Evolutionary conservation across 805 yeast genomes (phyloP).

Genomic region (Candida odintsovae): DNA sequence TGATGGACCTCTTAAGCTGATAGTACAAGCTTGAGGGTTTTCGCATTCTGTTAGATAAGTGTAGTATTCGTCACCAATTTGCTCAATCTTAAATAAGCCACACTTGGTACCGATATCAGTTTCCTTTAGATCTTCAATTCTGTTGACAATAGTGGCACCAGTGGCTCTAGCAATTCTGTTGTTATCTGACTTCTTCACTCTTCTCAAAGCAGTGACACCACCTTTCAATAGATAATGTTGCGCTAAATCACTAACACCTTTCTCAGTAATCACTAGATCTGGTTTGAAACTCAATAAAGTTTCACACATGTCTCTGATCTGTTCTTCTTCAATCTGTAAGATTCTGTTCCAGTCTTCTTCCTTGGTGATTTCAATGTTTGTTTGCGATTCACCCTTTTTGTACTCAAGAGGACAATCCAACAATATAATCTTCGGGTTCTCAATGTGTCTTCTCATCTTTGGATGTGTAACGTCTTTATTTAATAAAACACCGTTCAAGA

Average conservation of each 20-base stretch:
- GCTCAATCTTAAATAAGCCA: conserved; percentile 87
- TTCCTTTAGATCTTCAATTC: conserved; percentile 91
- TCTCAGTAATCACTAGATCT: conserved; percentile 92
- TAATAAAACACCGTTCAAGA: conserved; percentile 84
- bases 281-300: conserved; percentile 82
- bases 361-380: conserved; percentile 93
- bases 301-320: conserved; percentile 82
- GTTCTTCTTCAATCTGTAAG: conserved; percentile 96
- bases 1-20: conserved; percentile 90
- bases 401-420: conserved; percentile 97
- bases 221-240: conserved; percentile 94
- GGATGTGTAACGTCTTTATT: conserved; percentile 99
- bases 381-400: conserved; percentile 98
- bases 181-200: conserved; percentile 93
- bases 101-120: conserved; percentile 84
- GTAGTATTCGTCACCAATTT: conserved; percentile 96
- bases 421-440: conserved; percentile 82
- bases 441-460: conserved; percentile 86
- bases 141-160: conserved; percentile 95
- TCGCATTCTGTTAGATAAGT: conserved; percentile 76
- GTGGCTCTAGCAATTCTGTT: conserved; percentile 96
- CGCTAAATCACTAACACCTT: conserved; percentile 96
- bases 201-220: conserved; percentile 85
- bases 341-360: conserved; percentile 96
- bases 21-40: conserved; percentile 90